Conservation (phyloP, 2,329 filamentous ascomycete species). For the Delphinella strobiligena region DNA sequence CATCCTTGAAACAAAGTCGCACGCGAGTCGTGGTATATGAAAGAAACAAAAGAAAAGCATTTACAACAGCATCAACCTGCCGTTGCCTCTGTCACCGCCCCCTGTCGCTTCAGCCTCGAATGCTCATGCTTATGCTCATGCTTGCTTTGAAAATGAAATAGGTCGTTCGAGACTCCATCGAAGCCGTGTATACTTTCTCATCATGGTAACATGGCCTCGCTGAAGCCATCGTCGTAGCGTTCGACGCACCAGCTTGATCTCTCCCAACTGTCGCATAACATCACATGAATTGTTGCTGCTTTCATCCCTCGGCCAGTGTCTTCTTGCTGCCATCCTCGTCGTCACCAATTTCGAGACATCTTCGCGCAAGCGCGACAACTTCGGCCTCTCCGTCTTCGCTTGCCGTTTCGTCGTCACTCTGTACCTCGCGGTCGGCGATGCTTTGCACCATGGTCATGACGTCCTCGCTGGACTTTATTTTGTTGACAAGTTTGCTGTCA, state of each 20-base stretch:
- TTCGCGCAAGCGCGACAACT: conserved; percentile 79
- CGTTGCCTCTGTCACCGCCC: too few species aligned
- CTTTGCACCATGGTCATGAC: conserved; percentile 84
- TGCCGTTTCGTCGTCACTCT: conserved; percentile 76
- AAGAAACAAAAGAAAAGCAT: not conserved
- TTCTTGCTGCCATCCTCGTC: conserved; percentile 7
- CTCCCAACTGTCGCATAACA: too few species aligned
- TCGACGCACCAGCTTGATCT: too few species aligned
- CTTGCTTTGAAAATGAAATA: too few species aligned
- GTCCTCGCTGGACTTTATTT: conserved; percentile 81
- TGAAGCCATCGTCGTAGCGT: too few species aligned
- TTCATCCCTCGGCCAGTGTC: conserved; percentile 66
- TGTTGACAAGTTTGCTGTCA: conserved; percentile 74
- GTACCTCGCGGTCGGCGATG: conserved; percentile 80
- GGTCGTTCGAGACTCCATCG: not conserved
- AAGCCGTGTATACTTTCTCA: not conserved
- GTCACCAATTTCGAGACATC: conserved; percentile 62
- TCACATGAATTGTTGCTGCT: not conserved
- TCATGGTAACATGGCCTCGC: not conserved
- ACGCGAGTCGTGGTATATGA: not conserved
- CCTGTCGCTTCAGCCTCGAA: too few species aligned
- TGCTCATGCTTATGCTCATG: too few species aligned
- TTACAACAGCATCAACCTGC: too few species aligned
- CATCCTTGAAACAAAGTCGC: not conserved
- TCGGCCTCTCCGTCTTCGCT: conserved; percentile 88